These are phyloP conservation scores for Terfezia claveryi DNA, from an alignment of 495 filamentous ascomycete genomes.

Conservation along the genomic window DNA sequence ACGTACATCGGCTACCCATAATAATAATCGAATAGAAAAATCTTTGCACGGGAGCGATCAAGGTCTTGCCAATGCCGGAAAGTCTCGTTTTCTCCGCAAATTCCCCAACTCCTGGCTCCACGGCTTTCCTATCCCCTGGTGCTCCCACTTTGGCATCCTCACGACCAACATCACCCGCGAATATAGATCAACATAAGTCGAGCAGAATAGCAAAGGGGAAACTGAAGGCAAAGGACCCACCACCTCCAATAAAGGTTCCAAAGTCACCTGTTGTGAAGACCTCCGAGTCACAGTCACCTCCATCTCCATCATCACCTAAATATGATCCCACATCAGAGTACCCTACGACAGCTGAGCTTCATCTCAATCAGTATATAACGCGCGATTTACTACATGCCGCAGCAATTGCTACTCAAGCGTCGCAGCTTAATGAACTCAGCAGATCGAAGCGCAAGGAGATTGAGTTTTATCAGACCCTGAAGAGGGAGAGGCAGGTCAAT, in stretches of 20 bases:
- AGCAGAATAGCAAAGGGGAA: neutral
- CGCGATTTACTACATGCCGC: slow-evolving; percentile 52
- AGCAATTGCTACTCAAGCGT: slow-evolving; percentile 27
- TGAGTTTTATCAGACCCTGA: slow-evolving; percentile 28
- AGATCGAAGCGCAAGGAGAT: slow-evolving; percentile 29
- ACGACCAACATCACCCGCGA: neutral
- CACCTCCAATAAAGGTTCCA: neutral
- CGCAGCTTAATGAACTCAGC: slow-evolving; percentile 16
- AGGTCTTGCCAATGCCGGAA: neutral
- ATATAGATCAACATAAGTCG: neutral
- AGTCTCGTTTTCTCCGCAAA: neutral
- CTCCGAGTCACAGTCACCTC: neutral
- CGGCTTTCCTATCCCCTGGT: neutral
- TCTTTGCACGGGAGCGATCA: no score
- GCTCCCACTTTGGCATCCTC: neutral
- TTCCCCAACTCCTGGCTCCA: neutral
- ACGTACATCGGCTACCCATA: neutral
- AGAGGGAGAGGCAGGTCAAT: slow-evolving; percentile 29
- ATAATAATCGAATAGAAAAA: no score
- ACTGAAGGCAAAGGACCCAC: neutral
- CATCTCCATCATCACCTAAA: neutral
- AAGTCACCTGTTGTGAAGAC: neutral
- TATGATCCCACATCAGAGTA: slow-evolving; percentile 10
- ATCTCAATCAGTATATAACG: slow-evolving; percentile 51
- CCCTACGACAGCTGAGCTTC: slow-evolving; percentile 11